These are phyloP conservation scores for Obelidium mucronatum DNA, from an alignment of 192 early-diverging fungal genomes.

Conservation along the genomic window DNA sequence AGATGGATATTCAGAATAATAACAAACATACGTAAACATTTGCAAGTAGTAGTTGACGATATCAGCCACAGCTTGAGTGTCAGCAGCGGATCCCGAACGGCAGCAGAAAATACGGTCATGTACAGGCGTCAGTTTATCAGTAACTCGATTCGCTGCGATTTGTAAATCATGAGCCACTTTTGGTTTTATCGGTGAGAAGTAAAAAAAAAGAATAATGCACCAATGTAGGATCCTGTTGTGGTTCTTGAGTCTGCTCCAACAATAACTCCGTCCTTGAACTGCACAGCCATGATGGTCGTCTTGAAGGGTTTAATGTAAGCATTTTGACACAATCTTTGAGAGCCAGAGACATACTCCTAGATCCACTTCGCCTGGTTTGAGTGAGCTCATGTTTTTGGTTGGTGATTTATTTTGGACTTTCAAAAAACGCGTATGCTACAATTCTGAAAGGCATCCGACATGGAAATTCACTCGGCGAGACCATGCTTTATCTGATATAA, in stretches of 20 bases:
- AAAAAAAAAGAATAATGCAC: slow-evolving; percentile 27
- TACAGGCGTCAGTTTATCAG: slow-evolving; percentile 96
- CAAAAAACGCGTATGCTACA: too few species aligned
- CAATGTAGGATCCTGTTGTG: slow-evolving; percentile 94
- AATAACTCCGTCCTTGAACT: slow-evolving; percentile 90
- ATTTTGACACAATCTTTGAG: neutral
- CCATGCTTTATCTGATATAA: too few species aligned
- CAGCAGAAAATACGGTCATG: slow-evolving; percentile 98
- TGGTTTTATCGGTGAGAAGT: neutral
- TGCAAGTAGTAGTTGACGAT: slow-evolving; percentile 97
- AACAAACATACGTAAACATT: slow-evolving; percentile 78
- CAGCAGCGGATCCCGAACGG: slow-evolving; percentile 96
- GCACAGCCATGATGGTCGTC: slow-evolving; percentile 98
- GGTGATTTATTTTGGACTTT: too few species aligned
- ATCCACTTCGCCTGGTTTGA: slow-evolving; percentile 96
- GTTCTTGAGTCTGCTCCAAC: slow-evolving; percentile 98
- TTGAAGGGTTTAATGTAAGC: slow-evolving; percentile 34
- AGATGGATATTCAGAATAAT: neutral
- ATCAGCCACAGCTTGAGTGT: slow-evolving; percentile 98
- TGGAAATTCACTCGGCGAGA: too few species aligned
- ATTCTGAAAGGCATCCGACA: too few species aligned
- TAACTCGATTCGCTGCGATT: slow-evolving; percentile 85
- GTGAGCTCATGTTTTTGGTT: slow-evolving; percentile 19
- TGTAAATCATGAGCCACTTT: too few species aligned
- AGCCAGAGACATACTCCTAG: slow-evolving; percentile 77